Evolutionary conservation across 192 early-diverging fungal species (phyloP), one percentile per base, ranked within the genome.

Genomic region (Paraglomus brasilianum): DNA sequence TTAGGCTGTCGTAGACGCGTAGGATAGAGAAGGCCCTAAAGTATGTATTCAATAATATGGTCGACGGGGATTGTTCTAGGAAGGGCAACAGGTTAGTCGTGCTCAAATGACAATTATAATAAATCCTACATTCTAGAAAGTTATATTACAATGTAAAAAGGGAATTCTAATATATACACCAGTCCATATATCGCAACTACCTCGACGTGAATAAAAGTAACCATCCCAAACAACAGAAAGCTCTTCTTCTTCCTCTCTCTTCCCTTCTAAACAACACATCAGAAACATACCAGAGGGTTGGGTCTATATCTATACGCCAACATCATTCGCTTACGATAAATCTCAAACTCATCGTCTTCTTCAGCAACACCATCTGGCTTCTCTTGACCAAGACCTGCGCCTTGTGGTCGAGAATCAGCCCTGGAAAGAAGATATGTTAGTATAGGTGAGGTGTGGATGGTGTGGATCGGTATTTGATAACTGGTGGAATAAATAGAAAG

Each of bases 301-400:
- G 71, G 71, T 47, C 71, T 62, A 64, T 55, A 72, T 40, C 71
- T 51, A 24, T 72, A 72, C 8, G 71, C 71, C 6, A 72, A 51
- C 71, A 72, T 72, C 71, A 72, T 72, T 24, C 71, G 21, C 49
- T 72, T 72, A 17, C 71, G 71, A 66, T 72, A 72, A 64, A 72
- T 72, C 44, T 72, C 71, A 65, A 72, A 72, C 24, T 72, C 71
- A 46, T 72, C 71, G 58, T 72, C 71, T 40, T 64, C 71, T 52
- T 72, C 71, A 40, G 44, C 53, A 43, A 72, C 71, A 14, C 62
- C 71, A 19, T 72, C 71, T 38, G 71, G 71, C 53, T 72, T 72
- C 8, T 50, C 58, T 66, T 72, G 71, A 11, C 71, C 71, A 9
- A 72, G 53, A 42, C 71, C 71, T 40, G 71, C 71, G 39, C 66